Percentiles rank a stretch among this genome's conserved stretches.
Conservation (phyloP, 106 monocot genomes). For the Xerophyta viscosa region DNA sequence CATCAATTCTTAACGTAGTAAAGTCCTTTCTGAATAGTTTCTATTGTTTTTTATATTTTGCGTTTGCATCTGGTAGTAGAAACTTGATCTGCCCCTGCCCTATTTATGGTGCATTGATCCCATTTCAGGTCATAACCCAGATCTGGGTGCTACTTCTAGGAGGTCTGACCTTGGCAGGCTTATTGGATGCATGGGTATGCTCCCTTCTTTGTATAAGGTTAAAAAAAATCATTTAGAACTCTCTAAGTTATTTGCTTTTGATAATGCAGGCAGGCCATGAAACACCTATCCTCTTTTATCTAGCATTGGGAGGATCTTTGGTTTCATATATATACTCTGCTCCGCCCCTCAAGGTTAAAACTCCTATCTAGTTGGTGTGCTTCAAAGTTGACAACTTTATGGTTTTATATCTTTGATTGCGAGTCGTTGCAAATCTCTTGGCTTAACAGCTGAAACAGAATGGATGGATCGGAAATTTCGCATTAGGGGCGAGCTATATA, state of each 20-base stretch:
- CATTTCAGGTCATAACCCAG: slow-evolving; percentile 64
- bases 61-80: too few species aligned
- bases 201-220: not conserved
- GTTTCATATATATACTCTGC: slow-evolving; percentile 98
- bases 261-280: slow-evolving; percentile 75
- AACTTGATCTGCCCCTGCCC: too few species aligned
- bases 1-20: too few species aligned
- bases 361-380: too few species aligned
- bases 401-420: too few species aligned
- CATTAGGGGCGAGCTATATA: slow-evolving; percentile 79
- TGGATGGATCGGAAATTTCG: slow-evolving; percentile 95
- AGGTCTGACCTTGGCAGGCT: slow-evolving; percentile 64
- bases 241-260: slow-evolving; percentile 3
- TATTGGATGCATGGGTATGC: slow-evolving; percentile 76
- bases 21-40: too few species aligned
- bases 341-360: slow-evolving; percentile 80
- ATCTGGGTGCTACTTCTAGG: slow-evolving; percentile 71
- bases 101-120: too few species aligned
- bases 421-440: too few species aligned
- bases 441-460: slow-evolving; percentile 90
- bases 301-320: slow-evolving; percentile 89
- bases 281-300: slow-evolving; percentile 75
- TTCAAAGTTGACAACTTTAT: too few species aligned
- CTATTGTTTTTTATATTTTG: too few species aligned
- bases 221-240: not conserved